Evolutionary conservation across 495 filamentous ascomycete genomes (phyloP).

Genomic region (Neurospora tetraspora): DNA sequence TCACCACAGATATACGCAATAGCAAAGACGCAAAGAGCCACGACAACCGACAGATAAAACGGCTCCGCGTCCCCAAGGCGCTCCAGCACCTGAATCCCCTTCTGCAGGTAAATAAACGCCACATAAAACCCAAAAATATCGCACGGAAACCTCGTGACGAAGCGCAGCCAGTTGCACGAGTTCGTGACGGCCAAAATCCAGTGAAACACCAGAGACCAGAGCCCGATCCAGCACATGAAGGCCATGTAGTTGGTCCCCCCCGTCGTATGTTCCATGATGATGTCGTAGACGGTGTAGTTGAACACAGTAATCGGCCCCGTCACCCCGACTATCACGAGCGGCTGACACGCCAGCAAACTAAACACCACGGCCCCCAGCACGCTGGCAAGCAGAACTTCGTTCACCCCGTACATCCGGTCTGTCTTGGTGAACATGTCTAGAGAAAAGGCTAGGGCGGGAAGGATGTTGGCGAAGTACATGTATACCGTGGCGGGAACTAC

Average conservation of each 20-base stretch:
- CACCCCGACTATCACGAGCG: constrained; percentile 82
- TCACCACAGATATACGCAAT: constrained; percentile 61
- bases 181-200: constrained; percentile 72
- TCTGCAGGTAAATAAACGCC: constrained; percentile 77
- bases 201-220: constrained; percentile 78
- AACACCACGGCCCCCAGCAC: constrained; percentile 73
- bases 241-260: constrained; percentile 64
- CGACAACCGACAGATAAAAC: constrained; percentile 66
- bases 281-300: constrained; percentile 81
- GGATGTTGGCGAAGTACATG: constrained; percentile 86
- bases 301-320: constrained; percentile 83
- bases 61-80: constrained; percentile 42
- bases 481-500: constrained; percentile 73
- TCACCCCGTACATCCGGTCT: constrained; percentile 68
- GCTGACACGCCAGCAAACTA: constrained; percentile 63
- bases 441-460: constrained; percentile 75
- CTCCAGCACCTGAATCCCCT: constrained; percentile 70
- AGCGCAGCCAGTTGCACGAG: constrained; percentile 67
- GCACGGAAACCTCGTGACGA: constrained; percentile 76
- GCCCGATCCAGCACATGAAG: constrained; percentile 80
- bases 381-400: constrained; percentile 72
- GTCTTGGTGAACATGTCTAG: constrained; percentile 81
- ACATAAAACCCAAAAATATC: constrained; percentile 88
- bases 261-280: constrained; percentile 60
- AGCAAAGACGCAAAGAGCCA: constrained; percentile 63